Evolutionary conservation across 1,139 yeast genomes (phyloP).

Genomic region (Geotrichum fermentans): DNA sequence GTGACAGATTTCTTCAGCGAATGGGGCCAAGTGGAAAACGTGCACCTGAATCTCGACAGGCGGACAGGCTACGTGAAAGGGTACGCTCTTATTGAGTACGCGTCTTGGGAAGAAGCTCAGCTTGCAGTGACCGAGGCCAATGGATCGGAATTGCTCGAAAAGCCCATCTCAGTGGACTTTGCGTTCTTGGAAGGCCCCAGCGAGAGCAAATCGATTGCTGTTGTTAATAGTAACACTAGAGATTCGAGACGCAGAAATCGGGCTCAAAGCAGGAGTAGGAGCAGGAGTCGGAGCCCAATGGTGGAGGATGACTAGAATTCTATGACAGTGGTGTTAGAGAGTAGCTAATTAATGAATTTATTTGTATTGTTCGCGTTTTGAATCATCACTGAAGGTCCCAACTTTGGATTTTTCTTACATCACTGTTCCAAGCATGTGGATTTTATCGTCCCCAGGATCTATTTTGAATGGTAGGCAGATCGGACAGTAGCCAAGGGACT

Average conservation of each 20-base stretch:
- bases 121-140: slow-evolving; percentile 36
- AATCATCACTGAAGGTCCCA: background rate
- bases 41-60: slow-evolving; percentile 43
- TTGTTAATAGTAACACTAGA: too few species aligned
- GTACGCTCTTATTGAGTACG: slow-evolving; percentile 43
- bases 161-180: slow-evolving; percentile 36
- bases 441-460: background rate
- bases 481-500: background rate
- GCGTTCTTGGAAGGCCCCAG: slow-evolving; percentile 38
- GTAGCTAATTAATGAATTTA: background rate
- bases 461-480: background rate
- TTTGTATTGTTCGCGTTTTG: background rate
- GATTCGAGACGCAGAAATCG: background rate
- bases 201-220: background rate
- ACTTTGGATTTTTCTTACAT: background rate
- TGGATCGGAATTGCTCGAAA: slow-evolving; percentile 38
- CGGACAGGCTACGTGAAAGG: slow-evolving; percentile 46
- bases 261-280: slow-evolving; percentile 16
- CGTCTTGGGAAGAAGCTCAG: slow-evolving; percentile 36
- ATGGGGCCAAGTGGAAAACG: slow-evolving; percentile 39
- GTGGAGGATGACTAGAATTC: too few species aligned
- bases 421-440: slow-evolving; percentile 4
- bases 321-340: too few species aligned
- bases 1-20: slow-evolving; percentile 42
- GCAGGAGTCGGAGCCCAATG: slow-evolving; percentile 15